Base-by-base conservation (phyloP, 106 monocot genomes). In the Allium cepa region DNA sequence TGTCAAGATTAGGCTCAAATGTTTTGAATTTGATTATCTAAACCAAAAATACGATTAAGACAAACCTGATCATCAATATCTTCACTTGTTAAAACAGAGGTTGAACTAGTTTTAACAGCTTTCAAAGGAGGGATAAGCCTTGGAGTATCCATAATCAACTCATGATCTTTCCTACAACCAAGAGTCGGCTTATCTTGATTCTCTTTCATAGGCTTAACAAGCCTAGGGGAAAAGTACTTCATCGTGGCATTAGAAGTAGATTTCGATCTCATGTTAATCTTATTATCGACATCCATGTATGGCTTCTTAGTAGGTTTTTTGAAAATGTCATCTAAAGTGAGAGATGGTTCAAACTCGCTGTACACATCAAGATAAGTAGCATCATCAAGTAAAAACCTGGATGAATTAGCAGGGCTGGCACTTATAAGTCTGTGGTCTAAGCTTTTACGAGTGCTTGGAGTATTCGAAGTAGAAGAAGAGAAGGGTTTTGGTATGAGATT, bases 361-460 rank as follows among this genome's bases (percentile, higher is more conserved):
- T 51, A 65, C 17, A 71, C 62, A 50, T 83, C 81, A 47, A 70
- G 64, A 22, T 59, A 69, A 46, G 68, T 58, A 15, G 17, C 55
- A 22, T 77, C 80, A 53, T 79, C 71, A 0, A 94, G 76, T 53
- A 94, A 64, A 72, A 56, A 94, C 16, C 90, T 58, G 3, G 90
- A 72, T 8, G 94, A 94, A 59, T 68, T 63, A 0, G 78, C 72
- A 8, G 94, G 94, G 57, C 83, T 84, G 8, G 26, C 7, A 3
- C 26, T 49, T 9, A 10, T 48, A 51, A 2, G 15, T 18, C 55
- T 56, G 45, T 4, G 26, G 7, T 49, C 58, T 10, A 53, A 36
- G 59, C 53, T 73, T 27, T 46, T 81, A 26, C 72, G 77, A 49
- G 36, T 67, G 58, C 68, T 71, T 28, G 15, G 16, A 46, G 53